Base-by-base conservation (phyloP, 805 yeast genomes). In the Ogataea ramenticola region DNA sequence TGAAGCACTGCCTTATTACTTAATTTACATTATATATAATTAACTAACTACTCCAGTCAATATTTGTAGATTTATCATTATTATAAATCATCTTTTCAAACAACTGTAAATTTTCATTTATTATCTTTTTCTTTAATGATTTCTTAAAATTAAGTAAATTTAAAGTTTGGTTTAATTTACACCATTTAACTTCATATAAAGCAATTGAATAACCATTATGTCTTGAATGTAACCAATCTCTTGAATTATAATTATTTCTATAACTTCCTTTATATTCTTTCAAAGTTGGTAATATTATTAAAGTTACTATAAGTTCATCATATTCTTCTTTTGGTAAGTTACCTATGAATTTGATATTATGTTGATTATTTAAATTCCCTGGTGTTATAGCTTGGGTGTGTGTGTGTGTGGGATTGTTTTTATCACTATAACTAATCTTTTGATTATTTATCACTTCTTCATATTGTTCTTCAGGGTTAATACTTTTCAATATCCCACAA, bases 201-300 rank as follows among this genome's bases (percentile, higher is more conserved):
- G 82, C 80, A 44, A 73, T 70, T 34, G 95, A 83, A 38, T 80
- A 72, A 1, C 99, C 99, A 56, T 85, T 87, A 58, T 91, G 99
- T 4, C 24, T 34, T 17, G 9, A 3, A 7, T 64, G 56, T 1
- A 60, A 57, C 97, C 98, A 91, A 3, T 77, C 62, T 41, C 97
- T 72, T 1, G 96, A 79, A 54, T 79, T 77, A 47, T 90, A 65
- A 6, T 85, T 90, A 61, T 85, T 71, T 40, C 85, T 72, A 56
- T 62, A 80, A 32, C 74, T 67, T 1, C 96, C 95, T 17, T 64
- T 60, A 56, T 93, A 91, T 31, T 55, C 47, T n/a, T 68, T 66
- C 39, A 93, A 66, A 2, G 77, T 65, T 1, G 98, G 98, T 41
- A 93, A 66, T 26, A 91, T 58, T 29, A 79, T 55, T 15, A 84